Conservation (phyloP, 805 yeast species). For the Kregervanrija pseudodelftensis region DNA sequence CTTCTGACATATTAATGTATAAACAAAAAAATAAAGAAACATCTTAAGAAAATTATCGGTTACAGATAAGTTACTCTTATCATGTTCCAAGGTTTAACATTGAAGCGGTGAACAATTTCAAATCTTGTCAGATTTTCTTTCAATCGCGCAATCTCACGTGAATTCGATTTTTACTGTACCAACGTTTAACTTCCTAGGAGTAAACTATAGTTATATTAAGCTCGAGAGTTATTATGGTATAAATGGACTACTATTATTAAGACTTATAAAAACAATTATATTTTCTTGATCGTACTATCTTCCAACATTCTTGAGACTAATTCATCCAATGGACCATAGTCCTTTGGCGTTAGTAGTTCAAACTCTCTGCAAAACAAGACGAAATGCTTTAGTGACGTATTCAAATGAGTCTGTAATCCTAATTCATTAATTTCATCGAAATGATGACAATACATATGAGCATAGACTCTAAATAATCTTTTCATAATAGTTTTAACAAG, state of each 20-base stretch:
- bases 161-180: too few relatives aligned
- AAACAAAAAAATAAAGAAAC: too few relatives aligned
- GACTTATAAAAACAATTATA: not conserved
- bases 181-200: too few relatives aligned
- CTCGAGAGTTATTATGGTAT: too few relatives aligned
- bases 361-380: slow-evolving; percentile 84
- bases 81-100: too few relatives aligned
- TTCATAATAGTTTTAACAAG: slow-evolving; percentile 83
- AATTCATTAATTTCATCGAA: slow-evolving; percentile 91
- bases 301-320: slow-evolving; percentile 64
- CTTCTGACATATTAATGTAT: slow-evolving; percentile 1
- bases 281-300: slow-evolving; percentile 16
- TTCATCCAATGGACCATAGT: slow-evolving; percentile 88
- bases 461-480: slow-evolving; percentile 87
- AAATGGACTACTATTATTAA: not conserved
- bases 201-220: too few relatives aligned
- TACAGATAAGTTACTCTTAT: too few relatives aligned
- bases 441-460: slow-evolving; percentile 97
- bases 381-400: slow-evolving; percentile 91
- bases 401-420: slow-evolving; percentile 86
- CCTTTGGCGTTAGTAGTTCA: slow-evolving; percentile 65
- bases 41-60: too few relatives aligned
- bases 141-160: too few relatives aligned
- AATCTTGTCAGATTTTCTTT: too few relatives aligned
- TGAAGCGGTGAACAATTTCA: too few relatives aligned